These are phyloP conservation scores for Gynandropsis gynandra DNA, from an alignment of 345 rosid genomes.

Conservation along the genomic window DNA sequence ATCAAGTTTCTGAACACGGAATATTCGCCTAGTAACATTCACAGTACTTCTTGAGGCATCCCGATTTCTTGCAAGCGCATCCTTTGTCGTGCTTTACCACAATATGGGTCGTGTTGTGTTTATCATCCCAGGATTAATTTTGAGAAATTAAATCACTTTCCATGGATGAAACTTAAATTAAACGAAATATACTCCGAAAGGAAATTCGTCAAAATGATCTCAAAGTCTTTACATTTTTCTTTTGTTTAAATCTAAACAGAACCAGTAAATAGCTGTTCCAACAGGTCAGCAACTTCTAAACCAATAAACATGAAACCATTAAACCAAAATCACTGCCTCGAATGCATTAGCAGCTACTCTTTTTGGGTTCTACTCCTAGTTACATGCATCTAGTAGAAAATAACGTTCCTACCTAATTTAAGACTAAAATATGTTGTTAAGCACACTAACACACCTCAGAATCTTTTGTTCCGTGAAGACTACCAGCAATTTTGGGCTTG, in stretches of 20 bases:
- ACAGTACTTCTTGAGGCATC: constrained; percentile 89
- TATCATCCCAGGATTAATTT: constrained; percentile 44
- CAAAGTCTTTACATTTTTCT: background rate
- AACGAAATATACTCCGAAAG: too few relatives aligned
- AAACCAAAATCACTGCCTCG: background rate
- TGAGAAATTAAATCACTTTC: background rate
- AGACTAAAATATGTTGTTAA: background rate
- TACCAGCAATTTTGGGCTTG: constrained; percentile 59
- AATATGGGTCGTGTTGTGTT: constrained; percentile 32
- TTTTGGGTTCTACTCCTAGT: too few relatives aligned
- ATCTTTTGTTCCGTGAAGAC: constrained; percentile 45
- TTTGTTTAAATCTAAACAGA: background rate
- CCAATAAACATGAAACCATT: constrained; percentile 7
- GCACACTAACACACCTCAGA: constrained; percentile 33
- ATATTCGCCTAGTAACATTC: constrained; percentile 84
- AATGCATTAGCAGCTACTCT: background rate
- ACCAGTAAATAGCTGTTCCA: background rate
- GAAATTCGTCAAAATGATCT: background rate
- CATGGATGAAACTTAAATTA: background rate
- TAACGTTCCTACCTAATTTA: background rate
- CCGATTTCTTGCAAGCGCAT: constrained; percentile 82
- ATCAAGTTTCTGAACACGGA: constrained; percentile 85
- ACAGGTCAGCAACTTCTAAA: background rate
- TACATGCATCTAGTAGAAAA: too few relatives aligned
- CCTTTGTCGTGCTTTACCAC: constrained; percentile 81